These are phyloP conservation scores for Centella asiatica DNA, from an alignment of 129 eudicot species.

Conservation along the genomic window DNA sequence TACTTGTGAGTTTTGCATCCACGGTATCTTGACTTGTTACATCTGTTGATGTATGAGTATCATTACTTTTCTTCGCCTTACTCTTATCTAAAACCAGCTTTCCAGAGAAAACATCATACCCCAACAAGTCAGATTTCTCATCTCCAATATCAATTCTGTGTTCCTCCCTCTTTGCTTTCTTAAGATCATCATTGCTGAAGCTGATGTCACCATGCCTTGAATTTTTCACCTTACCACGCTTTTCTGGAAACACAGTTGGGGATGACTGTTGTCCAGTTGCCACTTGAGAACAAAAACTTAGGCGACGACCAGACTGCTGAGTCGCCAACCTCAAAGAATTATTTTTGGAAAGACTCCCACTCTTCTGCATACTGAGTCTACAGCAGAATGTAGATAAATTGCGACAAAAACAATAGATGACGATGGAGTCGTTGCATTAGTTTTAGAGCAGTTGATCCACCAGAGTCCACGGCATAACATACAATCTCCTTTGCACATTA, in stretches of 20 bases:
- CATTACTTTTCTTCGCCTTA: slow-evolving; percentile 43
- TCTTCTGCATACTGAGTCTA: slow-evolving; percentile 64
- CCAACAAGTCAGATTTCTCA: slow-evolving; percentile 81
- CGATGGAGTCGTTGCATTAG: slow-evolving; percentile 23
- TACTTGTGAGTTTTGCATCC: slow-evolving; percentile 96
- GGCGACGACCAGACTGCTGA: slow-evolving; percentile 82
- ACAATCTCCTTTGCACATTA: slow-evolving; percentile 18
- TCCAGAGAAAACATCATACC: slow-evolving; percentile 84
- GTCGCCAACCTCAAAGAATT: slow-evolving; percentile 58
- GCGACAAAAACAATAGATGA: slow-evolving; percentile 16
- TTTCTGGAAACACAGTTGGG: slow-evolving; percentile 89
- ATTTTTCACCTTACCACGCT: slow-evolving; percentile 63
- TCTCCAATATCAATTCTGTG: slow-evolving; percentile 90
- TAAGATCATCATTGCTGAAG: slow-evolving; percentile 46
- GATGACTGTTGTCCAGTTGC: slow-evolving; percentile 86
- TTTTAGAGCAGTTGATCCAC: slow-evolving; percentile 15
- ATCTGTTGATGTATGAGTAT: slow-evolving; percentile 46
- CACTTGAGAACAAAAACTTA: slow-evolving; percentile 72
- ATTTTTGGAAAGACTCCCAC: slow-evolving; percentile 60
- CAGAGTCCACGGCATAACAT: slow-evolving; percentile 25
- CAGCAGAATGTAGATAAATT: slow-evolving; percentile 13
- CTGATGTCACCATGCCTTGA: slow-evolving; percentile 36
- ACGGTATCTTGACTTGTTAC: slow-evolving; percentile 42
- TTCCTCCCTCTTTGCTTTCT: slow-evolving; percentile 58
- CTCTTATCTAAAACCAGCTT: slow-evolving; percentile 76